These are phyloP conservation scores for Monilinia fructicola DNA, from an alignment of 2,329 filamentous ascomycete species.

Conservation along the genomic window DNA sequence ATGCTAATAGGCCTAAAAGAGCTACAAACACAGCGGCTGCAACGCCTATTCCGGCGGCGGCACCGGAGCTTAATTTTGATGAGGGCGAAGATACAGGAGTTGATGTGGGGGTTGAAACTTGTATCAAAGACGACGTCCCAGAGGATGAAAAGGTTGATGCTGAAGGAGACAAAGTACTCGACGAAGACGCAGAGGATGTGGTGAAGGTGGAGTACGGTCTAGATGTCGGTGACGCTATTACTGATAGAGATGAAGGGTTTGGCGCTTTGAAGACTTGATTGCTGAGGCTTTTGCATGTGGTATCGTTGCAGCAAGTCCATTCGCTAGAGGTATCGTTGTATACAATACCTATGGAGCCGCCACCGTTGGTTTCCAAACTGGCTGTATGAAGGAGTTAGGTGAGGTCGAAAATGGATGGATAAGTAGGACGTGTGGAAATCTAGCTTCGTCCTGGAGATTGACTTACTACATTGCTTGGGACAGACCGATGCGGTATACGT, in stretches of 20 bases:
- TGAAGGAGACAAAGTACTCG: background rate
- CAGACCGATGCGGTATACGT: constrained; percentile 11
- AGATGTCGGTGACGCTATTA: constrained; percentile 6
- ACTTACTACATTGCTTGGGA: constrained; percentile 1
- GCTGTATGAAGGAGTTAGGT: background rate
- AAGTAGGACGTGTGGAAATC: background rate
- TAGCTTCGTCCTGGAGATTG: too few relatives aligned
- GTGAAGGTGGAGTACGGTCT: constrained; percentile 2
- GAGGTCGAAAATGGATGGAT: background rate
- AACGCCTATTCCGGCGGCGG: background rate
- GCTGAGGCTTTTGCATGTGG: constrained; percentile 7
- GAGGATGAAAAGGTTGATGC: background rate
- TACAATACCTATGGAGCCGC: background rate
- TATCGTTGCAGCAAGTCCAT: constrained; percentile 8
- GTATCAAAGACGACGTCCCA: background rate
- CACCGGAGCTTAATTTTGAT: background rate
- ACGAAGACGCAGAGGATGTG: background rate
- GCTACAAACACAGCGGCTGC: background rate
- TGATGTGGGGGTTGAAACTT: background rate
- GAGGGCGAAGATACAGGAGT: background rate
- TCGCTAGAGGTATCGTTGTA: background rate
- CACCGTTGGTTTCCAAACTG: background rate
- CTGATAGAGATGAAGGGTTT: background rate
- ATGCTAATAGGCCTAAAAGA: background rate
- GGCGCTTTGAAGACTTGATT: constrained; percentile 3